A percentile compares a stretch with the other conserved stretches of the same genome.
Evolutionary conservation across 2,329 filamentous ascomycete genomes (phyloP).

Genomic region (Penicillium sclerotigenum): DNA sequence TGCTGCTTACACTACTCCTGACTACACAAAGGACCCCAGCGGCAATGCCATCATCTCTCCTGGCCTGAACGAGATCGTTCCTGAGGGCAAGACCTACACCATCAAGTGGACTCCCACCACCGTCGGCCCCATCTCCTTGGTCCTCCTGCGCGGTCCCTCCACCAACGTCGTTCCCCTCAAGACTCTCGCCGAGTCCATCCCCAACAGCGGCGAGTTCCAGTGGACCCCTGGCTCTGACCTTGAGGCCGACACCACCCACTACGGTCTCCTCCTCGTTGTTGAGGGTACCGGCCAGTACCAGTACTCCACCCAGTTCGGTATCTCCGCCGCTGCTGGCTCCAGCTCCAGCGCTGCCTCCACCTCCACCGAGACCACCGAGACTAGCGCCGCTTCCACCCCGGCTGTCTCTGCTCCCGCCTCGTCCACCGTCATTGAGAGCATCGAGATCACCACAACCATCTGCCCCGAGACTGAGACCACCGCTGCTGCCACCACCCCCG

Average conservation of each 20-base stretch:
- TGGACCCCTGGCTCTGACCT: conserved; percentile 55
- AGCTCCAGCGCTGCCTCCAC: neutral
- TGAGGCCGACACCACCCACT: conserved; percentile 50
- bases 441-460: conserved; percentile 24
- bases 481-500: conserved; percentile 6
- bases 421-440: conserved; percentile 12
- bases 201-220: conserved; percentile 54
- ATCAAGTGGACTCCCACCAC: conserved; percentile 56
- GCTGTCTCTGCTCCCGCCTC: conserved; percentile 1
- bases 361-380: conserved; percentile 14
- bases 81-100: conserved; percentile 54
- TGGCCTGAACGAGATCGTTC: conserved; percentile 52
- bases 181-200: conserved; percentile 52
- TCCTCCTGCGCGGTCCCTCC: conserved; percentile 59
- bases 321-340: conserved; percentile 35
- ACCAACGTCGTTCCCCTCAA: conserved; percentile 52
- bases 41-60: conserved; percentile 58
- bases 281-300: conserved; percentile 60
- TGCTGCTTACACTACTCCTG: conserved; percentile 37
- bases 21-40: conserved; percentile 34
- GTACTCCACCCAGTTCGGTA: conserved; percentile 61
- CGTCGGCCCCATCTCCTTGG: conserved; percentile 49
- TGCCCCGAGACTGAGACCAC: conserved; percentile 21
- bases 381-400: conserved; percentile 5
- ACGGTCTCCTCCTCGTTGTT: conserved; percentile 61